These are phyloP conservation scores for Acacia melanoxylon DNA, from an alignment of 306 rosid species.

Conservation along the genomic window DNA sequence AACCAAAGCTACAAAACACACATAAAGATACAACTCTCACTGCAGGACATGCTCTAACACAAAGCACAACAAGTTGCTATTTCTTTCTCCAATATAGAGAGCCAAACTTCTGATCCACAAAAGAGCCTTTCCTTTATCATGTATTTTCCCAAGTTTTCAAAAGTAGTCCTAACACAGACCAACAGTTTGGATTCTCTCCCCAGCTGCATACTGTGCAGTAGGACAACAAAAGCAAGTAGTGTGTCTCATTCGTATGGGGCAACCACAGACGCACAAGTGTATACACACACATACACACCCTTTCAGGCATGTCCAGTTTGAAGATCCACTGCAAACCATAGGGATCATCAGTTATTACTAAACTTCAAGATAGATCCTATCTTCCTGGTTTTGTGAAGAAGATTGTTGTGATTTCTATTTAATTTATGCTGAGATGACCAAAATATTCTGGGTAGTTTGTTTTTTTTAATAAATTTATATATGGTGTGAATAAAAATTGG, in stretches of 20 bases:
- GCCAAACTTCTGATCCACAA: too few relatives aligned
- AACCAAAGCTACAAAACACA: too few relatives aligned
- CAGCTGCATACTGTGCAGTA: not conserved
- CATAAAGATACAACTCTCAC: too few relatives aligned
- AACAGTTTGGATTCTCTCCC: not conserved
- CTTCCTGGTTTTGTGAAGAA: not conserved
- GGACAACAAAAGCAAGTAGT: not conserved
- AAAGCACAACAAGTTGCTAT: too few relatives aligned
- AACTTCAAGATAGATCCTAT: conserved; percentile 5
- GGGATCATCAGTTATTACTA: not conserved
- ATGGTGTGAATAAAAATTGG: not conserved
- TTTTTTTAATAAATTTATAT: not conserved
- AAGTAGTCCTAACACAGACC: not conserved
- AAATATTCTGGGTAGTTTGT: not conserved
- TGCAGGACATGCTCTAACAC: too few relatives aligned
- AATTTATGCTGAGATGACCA: not conserved
- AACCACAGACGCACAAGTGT: not conserved
- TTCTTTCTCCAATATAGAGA: too few relatives aligned
- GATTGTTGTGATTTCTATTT: conserved; percentile 17
- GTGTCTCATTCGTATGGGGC: not conserved
- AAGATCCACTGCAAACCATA: not conserved
- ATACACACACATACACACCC: not conserved
- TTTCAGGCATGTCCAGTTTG: not conserved
- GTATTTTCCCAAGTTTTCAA: too few relatives aligned
- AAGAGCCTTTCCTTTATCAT: too few relatives aligned